phyloP scores from a whole-genome alignment of 2,329 filamentous ascomycete genomes.

The Neonectria sp. region DNA sequence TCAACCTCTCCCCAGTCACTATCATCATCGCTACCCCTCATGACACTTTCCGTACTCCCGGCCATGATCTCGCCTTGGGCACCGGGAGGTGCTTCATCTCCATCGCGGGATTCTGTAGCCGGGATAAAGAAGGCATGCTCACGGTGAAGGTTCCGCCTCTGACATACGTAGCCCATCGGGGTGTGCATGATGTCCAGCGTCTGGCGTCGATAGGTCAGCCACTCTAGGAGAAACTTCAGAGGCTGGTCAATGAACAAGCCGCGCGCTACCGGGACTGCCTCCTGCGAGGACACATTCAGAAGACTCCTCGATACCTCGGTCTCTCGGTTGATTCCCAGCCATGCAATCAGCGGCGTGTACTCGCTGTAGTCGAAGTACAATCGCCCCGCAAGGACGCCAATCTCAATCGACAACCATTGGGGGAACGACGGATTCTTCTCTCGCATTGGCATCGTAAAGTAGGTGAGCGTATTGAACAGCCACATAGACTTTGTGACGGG shows the following conservation, averaged over 20 bases:
- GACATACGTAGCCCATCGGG: constrained; percentile 70
- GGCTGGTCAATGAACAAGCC: constrained; percentile 45
- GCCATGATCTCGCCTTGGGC: not conserved
- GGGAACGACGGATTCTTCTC: constrained; percentile 60
- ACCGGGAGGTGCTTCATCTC: not conserved
- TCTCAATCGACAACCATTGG: constrained; percentile 68
- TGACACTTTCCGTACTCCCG: not conserved
- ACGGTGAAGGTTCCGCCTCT: constrained; percentile 60
- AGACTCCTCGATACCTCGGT: not conserved
- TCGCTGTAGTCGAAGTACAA: constrained; percentile 72
- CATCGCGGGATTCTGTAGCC: not conserved
- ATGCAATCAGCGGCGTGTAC: constrained; percentile 51
- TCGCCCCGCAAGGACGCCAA: constrained; percentile 73
- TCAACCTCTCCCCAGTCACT: constrained; percentile 43
- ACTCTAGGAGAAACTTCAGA: constrained; percentile 67
- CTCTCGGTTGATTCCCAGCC: constrained; percentile 45
- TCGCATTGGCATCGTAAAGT: constrained; percentile 66
- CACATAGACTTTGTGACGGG: constrained; percentile 74
- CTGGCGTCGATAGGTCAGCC: constrained; percentile 67
- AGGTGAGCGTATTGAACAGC: constrained; percentile 69
- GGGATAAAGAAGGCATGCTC: constrained; percentile 67
- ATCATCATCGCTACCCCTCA: constrained; percentile 21
- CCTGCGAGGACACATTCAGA: not conserved
- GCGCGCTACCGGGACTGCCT: not conserved
- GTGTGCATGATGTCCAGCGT: constrained; percentile 71